Base-by-base conservation (phyloP, 2,329 filamentous ascomycete genomes). In the Colletotrichum sp. region DNA sequence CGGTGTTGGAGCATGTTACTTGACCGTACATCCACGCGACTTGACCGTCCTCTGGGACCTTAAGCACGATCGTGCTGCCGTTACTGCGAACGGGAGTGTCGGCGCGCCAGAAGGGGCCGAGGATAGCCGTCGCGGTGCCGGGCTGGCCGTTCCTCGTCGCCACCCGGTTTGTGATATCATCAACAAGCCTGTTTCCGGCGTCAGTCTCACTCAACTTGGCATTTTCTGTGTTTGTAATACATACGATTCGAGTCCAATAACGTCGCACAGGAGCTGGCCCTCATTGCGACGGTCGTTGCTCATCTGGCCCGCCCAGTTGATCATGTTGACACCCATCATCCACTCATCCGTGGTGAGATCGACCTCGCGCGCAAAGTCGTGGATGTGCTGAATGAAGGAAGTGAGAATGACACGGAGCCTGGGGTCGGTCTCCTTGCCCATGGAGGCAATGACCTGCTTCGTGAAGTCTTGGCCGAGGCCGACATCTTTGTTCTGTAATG, bases 91-190 rank as follows among this genome's bases (percentile, higher is more conserved):
- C 86, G 7, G 95, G 95, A 0, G 95, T 92, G 79, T 96, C 90
- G 59, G 92, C 89, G 8, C 95, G 90, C 91, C 95, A 98, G 86
- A 98, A 98, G 2, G 95, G 95, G 0, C 95, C 95, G 1, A 98
- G 90, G 78, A 98, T 95, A 55, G 95, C 92, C 6, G 94, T 94
- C 3, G 94, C 91, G 7, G 95, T 97, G 13, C 92, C 88, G 16
- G 86, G 81, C 16, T 87, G 86, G 52, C 81, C 77, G 44, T 81
- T 80, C 67, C 86, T 85, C 70, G 89, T 86, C 66, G 89, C 89
- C 34, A 90, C 89, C 67, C 92, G 92, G 85, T 92, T 94, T 71
- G 94, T 95, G 81, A 97, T 96, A 83, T 96, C 94, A 83, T 96
- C 95, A 63, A 96, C 94, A 6, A 95, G 90, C 24, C 88, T 89